Conservation (phyloP, 1,284 basidiomycete species). For the Ustilago crameri region DNA sequence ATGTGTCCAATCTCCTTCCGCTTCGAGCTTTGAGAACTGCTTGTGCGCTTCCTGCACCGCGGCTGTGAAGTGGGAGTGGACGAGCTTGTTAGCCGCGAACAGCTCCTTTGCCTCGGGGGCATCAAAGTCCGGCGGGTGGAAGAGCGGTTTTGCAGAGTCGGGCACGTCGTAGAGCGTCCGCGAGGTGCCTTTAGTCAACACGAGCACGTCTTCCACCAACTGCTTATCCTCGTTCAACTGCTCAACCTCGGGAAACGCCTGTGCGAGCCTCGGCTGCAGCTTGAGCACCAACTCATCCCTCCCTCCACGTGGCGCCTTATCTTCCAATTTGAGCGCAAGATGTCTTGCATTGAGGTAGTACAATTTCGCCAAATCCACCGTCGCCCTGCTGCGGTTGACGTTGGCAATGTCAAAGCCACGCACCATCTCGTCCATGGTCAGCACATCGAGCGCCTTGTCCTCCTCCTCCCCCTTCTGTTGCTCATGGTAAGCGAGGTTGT, state of each 20-base stretch:
- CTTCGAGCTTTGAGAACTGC: not conserved
- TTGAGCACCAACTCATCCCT: slow-evolving; percentile 29
- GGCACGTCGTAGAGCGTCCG: slow-evolving; percentile 36
- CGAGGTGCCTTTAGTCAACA: slow-evolving; percentile 25
- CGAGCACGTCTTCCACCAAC: slow-evolving; percentile 17
- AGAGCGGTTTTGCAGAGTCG: slow-evolving; percentile 20
- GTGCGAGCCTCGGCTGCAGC: slow-evolving; percentile 6
- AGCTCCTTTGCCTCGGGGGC: not conserved
- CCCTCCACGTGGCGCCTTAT: slow-evolving; percentile 9
- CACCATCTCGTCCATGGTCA: slow-evolving; percentile 56
- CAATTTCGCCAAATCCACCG: slow-evolving; percentile 57
- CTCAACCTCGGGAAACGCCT: slow-evolving; percentile 13
- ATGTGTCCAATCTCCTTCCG: slow-evolving; percentile 22
- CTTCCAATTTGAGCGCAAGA: slow-evolving; percentile 49
- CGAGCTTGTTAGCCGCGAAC: slow-evolving; percentile 10
- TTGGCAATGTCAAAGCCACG: slow-evolving; percentile 49
- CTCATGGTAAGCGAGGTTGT: slow-evolving; percentile 47
- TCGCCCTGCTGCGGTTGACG: slow-evolving; percentile 61
- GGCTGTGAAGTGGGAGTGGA: slow-evolving; percentile 19
- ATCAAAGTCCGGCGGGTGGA: slow-evolving; percentile 9
- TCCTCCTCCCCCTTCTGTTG: slow-evolving; percentile 12
- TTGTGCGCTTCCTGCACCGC: slow-evolving; percentile 9
- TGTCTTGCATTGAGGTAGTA: slow-evolving; percentile 61
- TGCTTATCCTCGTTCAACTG: not conserved
- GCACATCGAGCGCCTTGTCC: slow-evolving; percentile 42